A percentile compares a stretch with the other conserved stretches of the same genome.
These are phyloP conservation scores for Globisporangium nunn DNA, from an alignment of 352 stramenopile species.

Conservation along the genomic window DNA sequence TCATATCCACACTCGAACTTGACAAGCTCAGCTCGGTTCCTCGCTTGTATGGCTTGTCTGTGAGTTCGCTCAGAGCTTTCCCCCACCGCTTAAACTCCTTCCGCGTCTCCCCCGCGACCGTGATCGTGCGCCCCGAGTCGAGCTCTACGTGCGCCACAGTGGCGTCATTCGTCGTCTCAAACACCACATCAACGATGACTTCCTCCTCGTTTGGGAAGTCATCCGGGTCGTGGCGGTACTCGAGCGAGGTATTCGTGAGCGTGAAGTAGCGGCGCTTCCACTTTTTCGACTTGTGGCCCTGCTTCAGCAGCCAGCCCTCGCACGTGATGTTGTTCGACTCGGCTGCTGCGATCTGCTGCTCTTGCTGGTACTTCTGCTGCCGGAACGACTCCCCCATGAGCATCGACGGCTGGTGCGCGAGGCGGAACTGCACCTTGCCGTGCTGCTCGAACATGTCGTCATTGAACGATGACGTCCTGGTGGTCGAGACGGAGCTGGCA, in stretches of 20 bases:
- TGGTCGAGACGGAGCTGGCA: not conserved
- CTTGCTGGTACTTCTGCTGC: not conserved
- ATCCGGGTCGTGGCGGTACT: conserved; percentile 50
- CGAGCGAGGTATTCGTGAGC: conserved; percentile 42
- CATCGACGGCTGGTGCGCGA: not conserved
- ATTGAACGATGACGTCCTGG: not conserved
- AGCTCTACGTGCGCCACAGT: conserved; percentile 43
- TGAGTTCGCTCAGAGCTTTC: conserved; percentile 31
- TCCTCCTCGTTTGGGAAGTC: conserved; percentile 41
- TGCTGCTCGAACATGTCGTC: conserved; percentile 2
- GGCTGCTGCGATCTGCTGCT: not conserved
- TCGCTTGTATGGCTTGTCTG: conserved; percentile 19
- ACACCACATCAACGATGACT: conserved; percentile 39
- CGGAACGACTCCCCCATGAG: not conserved
- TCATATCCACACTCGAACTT: not conserved
- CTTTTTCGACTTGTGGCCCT: conserved; percentile 29
- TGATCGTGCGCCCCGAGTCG: conserved; percentile 41
- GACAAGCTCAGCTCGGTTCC: not conserved
- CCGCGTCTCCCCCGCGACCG: conserved; percentile 34
- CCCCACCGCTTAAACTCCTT: conserved; percentile 51
- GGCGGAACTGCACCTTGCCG: conserved; percentile 8
- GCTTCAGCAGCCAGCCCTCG: conserved; percentile 62
- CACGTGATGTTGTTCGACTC: not conserved
- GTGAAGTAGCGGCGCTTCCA: conserved; percentile 66
- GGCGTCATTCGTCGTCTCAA: conserved; percentile 21